A percentile compares a stretch with the other conserved stretches of the same genome.
Conservation (phyloP, 2,329 filamentous ascomycete genomes). For the Pyricularia pennisetigena region DNA sequence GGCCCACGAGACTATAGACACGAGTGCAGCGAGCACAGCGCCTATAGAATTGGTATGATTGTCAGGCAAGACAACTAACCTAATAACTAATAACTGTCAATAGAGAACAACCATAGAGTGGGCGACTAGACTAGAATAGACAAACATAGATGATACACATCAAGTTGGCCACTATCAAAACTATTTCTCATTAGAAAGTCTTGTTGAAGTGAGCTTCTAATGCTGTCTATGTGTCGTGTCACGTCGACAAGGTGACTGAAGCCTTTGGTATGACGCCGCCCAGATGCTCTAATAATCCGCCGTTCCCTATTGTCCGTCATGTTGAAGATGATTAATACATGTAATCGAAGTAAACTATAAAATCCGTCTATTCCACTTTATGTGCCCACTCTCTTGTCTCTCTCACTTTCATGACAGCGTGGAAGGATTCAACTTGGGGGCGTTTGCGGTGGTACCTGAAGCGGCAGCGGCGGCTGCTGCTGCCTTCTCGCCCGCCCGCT, state of each 20-base stretch:
- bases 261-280: not conserved
- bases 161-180: not conserved
- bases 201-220: not conserved
- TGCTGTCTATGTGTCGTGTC: not conserved
- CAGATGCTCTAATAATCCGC: not conserved
- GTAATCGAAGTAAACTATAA: not conserved
- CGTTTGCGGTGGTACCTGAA: not conserved
- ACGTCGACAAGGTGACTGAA: not conserved
- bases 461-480: not conserved
- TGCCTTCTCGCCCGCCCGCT: constrained; percentile 47
- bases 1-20: not conserved
- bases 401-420: not conserved
- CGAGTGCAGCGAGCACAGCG: not conserved
- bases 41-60: not conserved
- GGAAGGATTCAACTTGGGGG: not conserved
- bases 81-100: not conserved
- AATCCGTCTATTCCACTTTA: not conserved
- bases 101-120: not conserved
- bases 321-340: not conserved
- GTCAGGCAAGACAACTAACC: not conserved
- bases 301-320: not conserved
- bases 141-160: not conserved
- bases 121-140: not conserved
- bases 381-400: not conserved
- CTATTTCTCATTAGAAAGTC: not conserved